Evolutionary conservation across 1,139 yeast species (phyloP).

Genomic region (Suhomyces bolitotheri): DNA sequence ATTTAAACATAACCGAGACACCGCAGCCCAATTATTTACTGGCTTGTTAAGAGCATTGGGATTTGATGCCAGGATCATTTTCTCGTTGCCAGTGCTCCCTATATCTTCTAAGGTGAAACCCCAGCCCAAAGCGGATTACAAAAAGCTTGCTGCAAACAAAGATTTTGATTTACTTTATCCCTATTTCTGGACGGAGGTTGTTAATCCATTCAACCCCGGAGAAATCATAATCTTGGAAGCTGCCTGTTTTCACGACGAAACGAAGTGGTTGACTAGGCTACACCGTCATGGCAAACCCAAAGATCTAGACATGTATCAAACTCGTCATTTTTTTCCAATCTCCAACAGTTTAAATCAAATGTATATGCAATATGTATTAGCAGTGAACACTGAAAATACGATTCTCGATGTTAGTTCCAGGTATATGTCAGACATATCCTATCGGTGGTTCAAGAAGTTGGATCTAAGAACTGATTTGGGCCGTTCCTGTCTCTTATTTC

Average conservation of each 20-base stretch:
- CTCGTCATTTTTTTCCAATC: slow-evolving; percentile 27
- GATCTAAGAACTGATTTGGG: slow-evolving; percentile 37
- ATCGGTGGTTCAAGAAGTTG: slow-evolving; percentile 32
- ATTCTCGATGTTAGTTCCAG: slow-evolving; percentile 37
- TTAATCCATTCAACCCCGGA: slow-evolving; percentile 32
- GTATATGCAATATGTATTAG: slow-evolving; percentile 37
- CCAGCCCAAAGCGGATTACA: slow-evolving; percentile 30
- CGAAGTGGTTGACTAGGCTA: slow-evolving; percentile 27
- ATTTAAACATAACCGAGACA: slow-evolving; percentile 39
- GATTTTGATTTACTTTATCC: slow-evolving; percentile 42
- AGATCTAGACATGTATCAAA: slow-evolving; percentile 13
- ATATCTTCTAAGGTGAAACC: slow-evolving; percentile 14
- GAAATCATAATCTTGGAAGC: slow-evolving; percentile 35
- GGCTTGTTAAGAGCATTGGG: slow-evolving; percentile 34
- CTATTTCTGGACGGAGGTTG: slow-evolving; percentile 42
- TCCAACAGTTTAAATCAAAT: slow-evolving; percentile 31
- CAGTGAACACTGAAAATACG: slow-evolving; percentile 22
- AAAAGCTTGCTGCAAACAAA: slow-evolving; percentile 26
- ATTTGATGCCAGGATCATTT: slow-evolving; percentile 34
- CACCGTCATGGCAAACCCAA: slow-evolving; percentile 16
- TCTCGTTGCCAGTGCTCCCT: slow-evolving; percentile 36
- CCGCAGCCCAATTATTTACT: slow-evolving; percentile 40
- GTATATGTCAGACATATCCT: slow-evolving; percentile 37
- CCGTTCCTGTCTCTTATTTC: slow-evolving; percentile 28
- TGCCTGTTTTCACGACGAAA: slow-evolving; percentile 35